Percentiles rank a stretch among this genome's conserved stretches.
These are phyloP conservation scores for Candida buenavistaensis DNA, from an alignment of 1,139 yeast genomes.

Conservation along the genomic window DNA sequence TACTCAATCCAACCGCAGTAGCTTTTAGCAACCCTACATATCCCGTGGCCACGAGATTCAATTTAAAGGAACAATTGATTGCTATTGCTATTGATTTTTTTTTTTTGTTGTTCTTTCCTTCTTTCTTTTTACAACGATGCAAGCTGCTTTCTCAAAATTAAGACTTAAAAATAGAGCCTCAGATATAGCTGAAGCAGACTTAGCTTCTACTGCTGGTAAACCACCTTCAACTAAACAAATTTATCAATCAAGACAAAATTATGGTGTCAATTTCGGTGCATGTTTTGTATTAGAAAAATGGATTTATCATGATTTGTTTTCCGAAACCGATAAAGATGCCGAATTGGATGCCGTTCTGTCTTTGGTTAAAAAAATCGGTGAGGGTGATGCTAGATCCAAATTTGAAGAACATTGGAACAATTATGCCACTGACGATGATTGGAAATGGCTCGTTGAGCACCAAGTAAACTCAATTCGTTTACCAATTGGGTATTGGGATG, in stretches of 20 bases:
- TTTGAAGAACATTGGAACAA: slow-evolving; percentile 70
- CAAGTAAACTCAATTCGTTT: slow-evolving; percentile 78
- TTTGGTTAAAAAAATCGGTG: slow-evolving; percentile 48
- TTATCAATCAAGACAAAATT: slow-evolving; percentile 65
- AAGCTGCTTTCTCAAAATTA: slow-evolving; percentile 22
- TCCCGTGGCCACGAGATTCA: too few relatives aligned
- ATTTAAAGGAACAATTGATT: too few relatives aligned
- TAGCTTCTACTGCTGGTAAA: slow-evolving; percentile 30
- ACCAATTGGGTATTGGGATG: slow-evolving; percentile 91
- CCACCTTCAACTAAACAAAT: slow-evolving; percentile 52
- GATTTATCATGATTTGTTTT: slow-evolving; percentile 61
- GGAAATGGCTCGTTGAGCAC: slow-evolving; percentile 68
- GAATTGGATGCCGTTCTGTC: slow-evolving; percentile 74
- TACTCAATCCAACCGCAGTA: too few relatives aligned
- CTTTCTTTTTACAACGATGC: slow-evolving; percentile 5
- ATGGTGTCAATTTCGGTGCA: slow-evolving; percentile 88
- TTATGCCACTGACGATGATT: slow-evolving; percentile 70
- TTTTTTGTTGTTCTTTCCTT: not conserved
- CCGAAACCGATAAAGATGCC: slow-evolving; percentile 45
- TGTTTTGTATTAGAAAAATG: slow-evolving; percentile 79
- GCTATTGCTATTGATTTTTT: not conserved
- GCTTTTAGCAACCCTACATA: too few relatives aligned
- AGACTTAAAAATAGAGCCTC: slow-evolving; percentile 40
- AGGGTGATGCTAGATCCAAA: slow-evolving; percentile 51
- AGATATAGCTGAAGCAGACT: slow-evolving; percentile 27